phyloP scores from a whole-genome alignment of 2,329 filamentous ascomycete species.

The Epichloe gansuensis region DNA sequence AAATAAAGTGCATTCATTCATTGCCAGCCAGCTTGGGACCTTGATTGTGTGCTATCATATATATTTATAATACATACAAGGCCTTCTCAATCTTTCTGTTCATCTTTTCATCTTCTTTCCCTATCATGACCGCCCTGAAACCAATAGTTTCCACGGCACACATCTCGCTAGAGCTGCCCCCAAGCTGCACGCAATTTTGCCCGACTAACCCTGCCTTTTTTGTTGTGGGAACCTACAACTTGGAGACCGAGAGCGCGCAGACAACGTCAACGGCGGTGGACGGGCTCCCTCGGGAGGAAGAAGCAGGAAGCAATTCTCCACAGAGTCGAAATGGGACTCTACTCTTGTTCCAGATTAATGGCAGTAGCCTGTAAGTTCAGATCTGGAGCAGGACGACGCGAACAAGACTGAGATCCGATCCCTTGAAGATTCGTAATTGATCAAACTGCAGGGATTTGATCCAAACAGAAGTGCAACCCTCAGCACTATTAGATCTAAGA shows the following conservation, averaged over 20 bases:
- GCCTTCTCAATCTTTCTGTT: not conserved
- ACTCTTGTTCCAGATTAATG: conserved; percentile 47
- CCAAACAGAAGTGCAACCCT: conserved; percentile 49
- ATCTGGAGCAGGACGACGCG: not conserved
- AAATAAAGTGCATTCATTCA: too few species aligned
- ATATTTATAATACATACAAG: not conserved
- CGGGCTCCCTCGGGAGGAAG: conserved; percentile 10
- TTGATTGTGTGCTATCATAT: too few species aligned
- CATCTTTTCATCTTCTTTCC: not conserved
- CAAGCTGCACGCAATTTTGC: conserved; percentile 68
- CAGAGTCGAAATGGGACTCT: conserved; percentile 65
- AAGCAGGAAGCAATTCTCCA: conserved; percentile 19
- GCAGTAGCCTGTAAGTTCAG: conserved; percentile 40
- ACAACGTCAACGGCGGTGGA: conserved; percentile 9
- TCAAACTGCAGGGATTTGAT: conserved; percentile 16
- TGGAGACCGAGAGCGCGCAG: conserved; percentile 37
- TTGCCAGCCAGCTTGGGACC: too few species aligned
- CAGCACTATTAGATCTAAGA: conserved; percentile 73
- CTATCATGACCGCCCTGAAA: conserved; percentile 12
- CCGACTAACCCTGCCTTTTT: conserved; percentile 50
- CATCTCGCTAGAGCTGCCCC: conserved; percentile 50
- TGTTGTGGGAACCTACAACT: conserved; percentile 73
- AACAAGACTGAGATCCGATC: not conserved
- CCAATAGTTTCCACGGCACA: conserved; percentile 32
- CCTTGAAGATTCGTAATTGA: not conserved